Evolutionary conservation across 202 grass and related monocot genomes (phyloP), one percentile per base, ranked within the genome.

Genomic region (Cymbopogon flexuosus): DNA sequence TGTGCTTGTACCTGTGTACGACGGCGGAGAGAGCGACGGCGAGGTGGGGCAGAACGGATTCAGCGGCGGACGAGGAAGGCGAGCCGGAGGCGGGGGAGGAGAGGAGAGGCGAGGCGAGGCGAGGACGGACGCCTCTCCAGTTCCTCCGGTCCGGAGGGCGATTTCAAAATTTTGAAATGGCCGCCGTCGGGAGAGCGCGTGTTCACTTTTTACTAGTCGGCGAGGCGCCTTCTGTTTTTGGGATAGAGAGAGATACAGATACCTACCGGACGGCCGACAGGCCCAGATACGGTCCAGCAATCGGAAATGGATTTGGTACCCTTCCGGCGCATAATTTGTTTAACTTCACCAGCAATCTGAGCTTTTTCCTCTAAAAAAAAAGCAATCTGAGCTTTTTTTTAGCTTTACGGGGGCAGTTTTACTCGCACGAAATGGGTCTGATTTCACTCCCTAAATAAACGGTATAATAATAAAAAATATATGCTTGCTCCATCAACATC

Each of bases 161-260:
- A 80, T 68, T 80, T 80, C 46, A 30, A 86, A 68, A 52, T 52
- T 52, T 52, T 51, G 49, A 5, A 21, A 9, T 54, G 49, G 49
- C 51, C 8, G 18, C 35, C 51, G 6, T 7, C 1, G 23, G 36
- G 41, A 7, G 49, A 30, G 23, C 39, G 7, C 34, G 41, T 23
- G 18, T 29, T 22, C 19, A 27, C 39, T 42, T 46, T 52, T 8
- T 39, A 7, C 21, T 6, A 6, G 1, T 23, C 15, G 47, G 15
- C 47, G 10, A 33, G 15, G 2, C 4, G 65, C 29, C 49, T 70
- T 39, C 19, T 29, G 7, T 42, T 60, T 27, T n/a, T n/a, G 1
- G 46, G 46, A 18, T 27, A 27, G 27, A 27, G 27, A 27, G 46
- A 46, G 46, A 46, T 42, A 42, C 3, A 13, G 2, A 27, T 27